Evolutionary conservation across 2,329 filamentous ascomycete species (phyloP).

Genomic region (Ophiostoma triangulosporum): DNA sequence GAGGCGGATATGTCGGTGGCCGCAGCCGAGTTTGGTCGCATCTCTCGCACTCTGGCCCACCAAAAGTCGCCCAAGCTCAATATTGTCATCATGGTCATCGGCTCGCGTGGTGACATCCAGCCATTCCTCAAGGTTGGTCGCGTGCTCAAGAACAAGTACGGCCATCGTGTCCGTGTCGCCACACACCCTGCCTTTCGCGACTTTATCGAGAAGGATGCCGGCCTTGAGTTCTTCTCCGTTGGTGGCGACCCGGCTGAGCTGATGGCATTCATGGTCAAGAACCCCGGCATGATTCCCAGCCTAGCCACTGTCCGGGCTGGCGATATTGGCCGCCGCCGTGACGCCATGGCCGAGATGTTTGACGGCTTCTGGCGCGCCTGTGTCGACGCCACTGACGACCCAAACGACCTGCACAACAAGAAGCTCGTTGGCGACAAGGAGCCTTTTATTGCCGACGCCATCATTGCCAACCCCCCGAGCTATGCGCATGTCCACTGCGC

Average conservation of each 20-base stretch:
- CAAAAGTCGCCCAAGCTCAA: conserved; percentile 44
- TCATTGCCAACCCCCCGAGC: conserved; percentile 71
- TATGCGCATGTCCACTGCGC: conserved; percentile 72
- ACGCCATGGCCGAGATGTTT: conserved; percentile 70
- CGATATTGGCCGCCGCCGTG: conserved; percentile 53
- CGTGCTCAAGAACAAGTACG: conserved; percentile 55
- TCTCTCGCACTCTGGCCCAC: conserved; percentile 14
- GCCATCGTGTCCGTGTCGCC: conserved; percentile 63
- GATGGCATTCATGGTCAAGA: conserved; percentile 85
- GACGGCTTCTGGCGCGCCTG: conserved; percentile 72
- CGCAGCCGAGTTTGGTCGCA: conserved; percentile 14
- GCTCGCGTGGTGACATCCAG: conserved; percentile 66
- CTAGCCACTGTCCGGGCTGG: conserved; percentile 59
- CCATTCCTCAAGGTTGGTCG: conserved; percentile 66
- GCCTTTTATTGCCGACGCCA: conserved; percentile 60
- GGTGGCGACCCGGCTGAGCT: conserved; percentile 68
- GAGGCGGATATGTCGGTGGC: conserved; percentile 4
- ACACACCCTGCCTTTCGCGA: conserved; percentile 67
- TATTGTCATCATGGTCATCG: conserved; percentile 75
- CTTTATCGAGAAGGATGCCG: conserved; percentile 59
- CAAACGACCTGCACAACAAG: conserved; percentile 44
- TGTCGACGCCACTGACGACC: conserved; percentile 58
- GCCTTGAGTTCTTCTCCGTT: conserved; percentile 67
- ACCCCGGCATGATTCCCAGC: conserved; percentile 63
- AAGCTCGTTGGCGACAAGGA: conserved; percentile 50